A percentile compares a stretch with the other conserved stretches of the same genome.
Evolutionary conservation across 2,329 filamentous ascomycete genomes (phyloP).

Genomic region (Apiospora marii): DNA sequence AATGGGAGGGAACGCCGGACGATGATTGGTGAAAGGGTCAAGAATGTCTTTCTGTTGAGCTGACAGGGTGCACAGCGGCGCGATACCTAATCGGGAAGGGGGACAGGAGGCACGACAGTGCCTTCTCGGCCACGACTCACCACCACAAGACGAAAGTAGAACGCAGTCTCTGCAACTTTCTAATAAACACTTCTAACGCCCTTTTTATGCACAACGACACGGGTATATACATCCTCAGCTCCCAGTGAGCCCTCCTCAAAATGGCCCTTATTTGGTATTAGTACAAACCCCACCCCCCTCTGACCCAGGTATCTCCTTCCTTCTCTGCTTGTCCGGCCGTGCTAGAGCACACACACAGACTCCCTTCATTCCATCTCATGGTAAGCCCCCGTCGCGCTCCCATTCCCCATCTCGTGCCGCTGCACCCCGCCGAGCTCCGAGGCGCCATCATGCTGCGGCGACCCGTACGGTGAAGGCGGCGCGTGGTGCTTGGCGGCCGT

Average conservation of each 20-base stretch:
- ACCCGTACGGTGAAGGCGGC: background rate
- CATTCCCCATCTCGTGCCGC: background rate
- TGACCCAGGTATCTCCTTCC: background rate
- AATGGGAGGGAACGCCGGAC: too few species aligned
- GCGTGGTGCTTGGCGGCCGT: background rate
- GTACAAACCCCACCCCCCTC: background rate
- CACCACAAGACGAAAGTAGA: too few species aligned
- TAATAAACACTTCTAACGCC: rapidly evolving
- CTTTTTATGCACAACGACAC: background rate
- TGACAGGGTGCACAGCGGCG: too few species aligned
- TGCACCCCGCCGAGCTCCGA: background rate
- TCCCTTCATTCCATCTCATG: background rate
- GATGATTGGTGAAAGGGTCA: too few species aligned
- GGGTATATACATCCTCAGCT: background rate
- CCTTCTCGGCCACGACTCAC: too few species aligned
- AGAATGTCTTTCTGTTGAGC: too few species aligned
- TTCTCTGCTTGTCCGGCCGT: background rate
- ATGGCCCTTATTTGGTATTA: background rate
- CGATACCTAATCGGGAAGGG: too few species aligned
- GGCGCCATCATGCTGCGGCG: background rate
- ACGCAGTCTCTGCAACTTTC: too few species aligned
- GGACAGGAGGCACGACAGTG: too few species aligned
- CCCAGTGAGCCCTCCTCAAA: background rate
- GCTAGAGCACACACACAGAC: background rate
- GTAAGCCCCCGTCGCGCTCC: background rate